phyloP scores from a whole-genome alignment of 176 grass and related monocot genomes.

The Oryza officinalis region DNA sequence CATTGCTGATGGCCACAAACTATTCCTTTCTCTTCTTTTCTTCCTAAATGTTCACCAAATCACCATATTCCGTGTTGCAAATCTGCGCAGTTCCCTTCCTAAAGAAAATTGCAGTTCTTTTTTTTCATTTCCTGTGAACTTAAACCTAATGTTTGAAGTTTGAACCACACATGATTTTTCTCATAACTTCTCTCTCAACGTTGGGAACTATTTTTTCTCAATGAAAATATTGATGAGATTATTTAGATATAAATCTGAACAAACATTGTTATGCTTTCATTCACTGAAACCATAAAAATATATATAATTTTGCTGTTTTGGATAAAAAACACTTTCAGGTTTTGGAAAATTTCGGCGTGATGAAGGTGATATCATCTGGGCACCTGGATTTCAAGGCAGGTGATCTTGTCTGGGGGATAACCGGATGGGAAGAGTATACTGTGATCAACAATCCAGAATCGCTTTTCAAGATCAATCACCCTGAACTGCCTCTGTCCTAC shows the following conservation, averaged over 20 bases:
- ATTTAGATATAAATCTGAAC: too few relatives aligned
- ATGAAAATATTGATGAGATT: too few relatives aligned
- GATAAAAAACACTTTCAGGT: not conserved
- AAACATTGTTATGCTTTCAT: too few relatives aligned
- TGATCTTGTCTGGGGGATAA: slow-evolving; percentile 53
- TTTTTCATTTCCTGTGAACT: not conserved
- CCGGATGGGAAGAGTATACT: slow-evolving; percentile 74
- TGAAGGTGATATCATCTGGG: slow-evolving; percentile 61
- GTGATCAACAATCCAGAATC: slow-evolving; percentile 40
- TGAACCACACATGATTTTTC: not conserved
- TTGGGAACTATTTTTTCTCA: too few relatives aligned
- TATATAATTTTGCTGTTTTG: too few relatives aligned
- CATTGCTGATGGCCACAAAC: too few relatives aligned
- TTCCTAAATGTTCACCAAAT: not conserved
- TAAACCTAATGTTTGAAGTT: not conserved
- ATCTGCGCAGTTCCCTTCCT: too few relatives aligned
- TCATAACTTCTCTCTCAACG: too few relatives aligned
- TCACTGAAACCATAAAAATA: too few relatives aligned
- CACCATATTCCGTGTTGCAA: not conserved
- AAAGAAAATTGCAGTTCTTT: not conserved
- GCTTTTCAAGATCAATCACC: slow-evolving; percentile 59
- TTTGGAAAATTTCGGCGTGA: slow-evolving; percentile 26
- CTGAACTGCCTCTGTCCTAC: slow-evolving; percentile 60
- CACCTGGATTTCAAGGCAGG: slow-evolving; percentile 49
- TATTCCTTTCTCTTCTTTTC: not conserved